Percentiles rank a stretch among this genome's conserved stretches.
phyloP scores from a whole-genome alignment of 768 basidiomycete species.

The Pisolithus marmoratus region DNA sequence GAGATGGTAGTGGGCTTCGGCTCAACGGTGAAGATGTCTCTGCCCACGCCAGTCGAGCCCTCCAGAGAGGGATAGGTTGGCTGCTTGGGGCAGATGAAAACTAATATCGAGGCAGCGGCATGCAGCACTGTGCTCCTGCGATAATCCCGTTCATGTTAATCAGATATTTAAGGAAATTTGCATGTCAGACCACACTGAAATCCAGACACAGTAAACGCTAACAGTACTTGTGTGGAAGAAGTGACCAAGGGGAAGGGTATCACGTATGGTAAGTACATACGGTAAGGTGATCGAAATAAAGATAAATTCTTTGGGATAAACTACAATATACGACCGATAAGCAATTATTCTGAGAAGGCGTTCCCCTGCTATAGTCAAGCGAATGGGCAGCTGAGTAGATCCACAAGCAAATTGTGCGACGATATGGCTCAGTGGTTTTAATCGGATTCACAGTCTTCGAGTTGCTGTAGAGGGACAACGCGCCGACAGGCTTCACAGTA shows the following conservation, averaged over 20 bases:
- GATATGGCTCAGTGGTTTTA: slow-evolving; percentile 48
- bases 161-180: too few species aligned
- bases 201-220: too few species aligned
- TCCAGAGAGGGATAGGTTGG: slow-evolving; percentile 95
- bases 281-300: slow-evolving; percentile 2
- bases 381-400: too few species aligned
- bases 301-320: slow-evolving; percentile 9
- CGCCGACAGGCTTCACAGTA: slow-evolving; percentile 63
- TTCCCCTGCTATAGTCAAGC: too few species aligned
- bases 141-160: too few species aligned
- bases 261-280: neutral
- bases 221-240: too few species aligned
- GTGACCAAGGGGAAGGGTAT: too few species aligned
- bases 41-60: slow-evolving; percentile 66
- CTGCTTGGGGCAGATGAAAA: slow-evolving; percentile 82
- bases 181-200: too few species aligned
- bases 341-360: slow-evolving; percentile 31
- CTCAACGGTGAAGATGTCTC: slow-evolving; percentile 58
- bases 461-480: slow-evolving; percentile 24
- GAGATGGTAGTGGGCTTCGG: slow-evolving; percentile 36
- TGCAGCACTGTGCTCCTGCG: neutral
- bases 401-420: slow-evolving; percentile 35
- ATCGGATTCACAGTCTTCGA: slow-evolving; percentile 12
- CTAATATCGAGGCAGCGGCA: slow-evolving; percentile 10
- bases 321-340: slow-evolving; percentile 27